A percentile compares a stretch with the other conserved stretches of the same genome.
Conservation (phyloP, 2,329 filamentous ascomycete species). For the Aphanocladium album region DNA sequence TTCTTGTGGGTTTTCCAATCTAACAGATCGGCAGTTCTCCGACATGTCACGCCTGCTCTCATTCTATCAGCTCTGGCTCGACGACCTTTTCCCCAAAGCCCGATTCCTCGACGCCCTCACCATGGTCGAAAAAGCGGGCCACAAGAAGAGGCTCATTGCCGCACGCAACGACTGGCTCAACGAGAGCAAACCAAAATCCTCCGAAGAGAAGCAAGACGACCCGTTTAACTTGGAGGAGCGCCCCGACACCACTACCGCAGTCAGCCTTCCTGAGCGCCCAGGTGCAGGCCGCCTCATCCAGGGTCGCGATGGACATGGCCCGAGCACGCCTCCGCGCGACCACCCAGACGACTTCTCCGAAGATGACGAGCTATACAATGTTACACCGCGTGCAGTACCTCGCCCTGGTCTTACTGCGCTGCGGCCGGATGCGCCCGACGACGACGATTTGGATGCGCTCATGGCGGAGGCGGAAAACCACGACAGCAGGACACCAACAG, state of each 20-base stretch:
- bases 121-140: conserved; percentile 91
- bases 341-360: conserved; percentile 33
- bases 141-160: conserved; percentile 71
- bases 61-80: conserved; percentile 94
- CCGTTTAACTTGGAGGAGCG: not conserved
- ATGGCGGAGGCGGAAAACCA: conserved; percentile 43
- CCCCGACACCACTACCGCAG: conserved; percentile 6
- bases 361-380: conserved; percentile 51
- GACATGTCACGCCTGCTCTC: conserved; percentile 78
- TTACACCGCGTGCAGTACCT: conserved; percentile 38
- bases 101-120: conserved; percentile 84
- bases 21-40: conserved; percentile 55
- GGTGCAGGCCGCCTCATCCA: conserved; percentile 8
- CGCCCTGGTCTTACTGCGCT: conserved; percentile 18
- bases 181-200: conserved; percentile 56
- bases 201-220: conserved; percentile 28
- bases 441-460: conserved; percentile 49
- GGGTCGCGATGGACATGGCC: conserved; percentile 19
- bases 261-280: conserved; percentile 23
- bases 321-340: conserved; percentile 21
- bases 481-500: conserved; percentile 12
- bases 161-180: conserved; percentile 81
- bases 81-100: conserved; percentile 90
- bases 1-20: not conserved
- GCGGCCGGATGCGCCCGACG: conserved; percentile 30